Base-by-base conservation (phyloP, 805 yeast genomes). In the Saccharomycopsis fermentans region DNA sequence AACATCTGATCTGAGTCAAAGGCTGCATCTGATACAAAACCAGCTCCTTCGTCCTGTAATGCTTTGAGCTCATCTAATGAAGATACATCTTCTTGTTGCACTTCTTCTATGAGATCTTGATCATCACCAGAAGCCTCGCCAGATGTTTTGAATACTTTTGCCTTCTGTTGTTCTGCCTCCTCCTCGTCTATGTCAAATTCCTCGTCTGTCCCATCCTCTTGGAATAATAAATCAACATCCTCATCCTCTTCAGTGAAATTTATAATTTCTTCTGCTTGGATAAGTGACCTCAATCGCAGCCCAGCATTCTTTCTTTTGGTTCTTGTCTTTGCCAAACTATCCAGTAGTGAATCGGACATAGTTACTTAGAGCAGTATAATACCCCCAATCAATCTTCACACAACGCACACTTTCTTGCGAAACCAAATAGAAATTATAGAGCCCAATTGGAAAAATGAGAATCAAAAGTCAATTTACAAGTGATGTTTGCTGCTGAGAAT, bases 301-400 rank as follows among this genome's bases (percentile, higher is more conserved):
- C 99, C 99, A 1, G 99, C 99, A 72, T 92, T 94, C 51, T 90
- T 71, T 57, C 99, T 81, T 63, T 89, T 77, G 61, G 81, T 73
- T 62, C 97, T 79, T 2, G 96, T 85, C 21, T 87, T 82, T 64
- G 86, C 86, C 58, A 90, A 76, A 65, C 81, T 77, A 52, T 83
- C 86, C 39, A 75, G 80, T 24, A 54, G 8, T 17, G 39, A 14
- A 21, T 43, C 26, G 6, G 50, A 43, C 50, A 43, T 43, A 3
- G 11, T 24, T 27, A 16, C 12, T 8, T 26, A 32, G 47, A 36
- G n/a, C n/a, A n/a, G n/a, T n/a, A n/a, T n/a, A n/a, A n/a, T n/a
- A n/a, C n/a, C n/a, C n/a, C n/a, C n/a, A n/a, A n/a, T n/a, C n/a
- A n/a, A n/a, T n/a, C n/a, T 19, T 17, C 48, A 6, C 35, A 32